phyloP scores from a whole-genome alignment of 1,139 yeast genomes.

The Hansenula lynferdii region DNA sequence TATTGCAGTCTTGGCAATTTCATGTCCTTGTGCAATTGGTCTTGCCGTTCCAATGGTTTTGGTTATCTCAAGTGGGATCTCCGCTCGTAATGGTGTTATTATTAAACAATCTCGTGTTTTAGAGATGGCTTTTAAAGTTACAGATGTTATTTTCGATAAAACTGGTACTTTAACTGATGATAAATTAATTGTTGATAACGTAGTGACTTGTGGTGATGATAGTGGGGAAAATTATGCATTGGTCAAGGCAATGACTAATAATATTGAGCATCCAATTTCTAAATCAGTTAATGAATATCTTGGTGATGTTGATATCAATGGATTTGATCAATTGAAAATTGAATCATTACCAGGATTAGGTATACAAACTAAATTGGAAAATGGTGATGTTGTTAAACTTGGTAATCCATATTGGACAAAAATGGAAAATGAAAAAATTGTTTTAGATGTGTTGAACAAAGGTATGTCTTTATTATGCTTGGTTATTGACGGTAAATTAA shows the following conservation, averaged over 20 bases:
- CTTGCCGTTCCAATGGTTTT: constrained; percentile 88
- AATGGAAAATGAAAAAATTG: constrained; percentile 11
- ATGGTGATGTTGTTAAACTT: constrained; percentile 31
- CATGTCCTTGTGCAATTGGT: constrained; percentile 85
- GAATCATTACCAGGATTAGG: constrained; percentile 1
- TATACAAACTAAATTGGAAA: constrained; percentile 3
- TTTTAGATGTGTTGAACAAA: background rate
- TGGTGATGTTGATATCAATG: constrained; percentile 8
- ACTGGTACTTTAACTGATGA: constrained; percentile 83
- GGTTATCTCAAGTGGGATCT: constrained; percentile 88
- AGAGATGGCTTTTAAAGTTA: constrained; percentile 55
- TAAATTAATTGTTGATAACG: constrained; percentile 43
- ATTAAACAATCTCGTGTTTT: constrained; percentile 82
- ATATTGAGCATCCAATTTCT: constrained; percentile 76
- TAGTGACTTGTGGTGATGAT: constrained; percentile 13
- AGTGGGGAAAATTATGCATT: constrained; percentile 23
- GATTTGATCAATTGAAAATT: constrained; percentile 11
- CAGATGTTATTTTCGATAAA: constrained; percentile 69
- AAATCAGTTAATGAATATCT: constrained; percentile 42
- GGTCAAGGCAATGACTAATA: constrained; percentile 51
- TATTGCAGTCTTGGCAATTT: constrained; percentile 75
- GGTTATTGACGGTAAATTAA: constrained; percentile 41
- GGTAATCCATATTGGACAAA: constrained; percentile 47
- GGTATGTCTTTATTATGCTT: constrained; percentile 21
- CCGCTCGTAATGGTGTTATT: constrained; percentile 71